These are phyloP conservation scores for Raffaelea ambrosiae DNA, from an alignment of 2,329 filamentous ascomycete species.

Conservation along the genomic window DNA sequence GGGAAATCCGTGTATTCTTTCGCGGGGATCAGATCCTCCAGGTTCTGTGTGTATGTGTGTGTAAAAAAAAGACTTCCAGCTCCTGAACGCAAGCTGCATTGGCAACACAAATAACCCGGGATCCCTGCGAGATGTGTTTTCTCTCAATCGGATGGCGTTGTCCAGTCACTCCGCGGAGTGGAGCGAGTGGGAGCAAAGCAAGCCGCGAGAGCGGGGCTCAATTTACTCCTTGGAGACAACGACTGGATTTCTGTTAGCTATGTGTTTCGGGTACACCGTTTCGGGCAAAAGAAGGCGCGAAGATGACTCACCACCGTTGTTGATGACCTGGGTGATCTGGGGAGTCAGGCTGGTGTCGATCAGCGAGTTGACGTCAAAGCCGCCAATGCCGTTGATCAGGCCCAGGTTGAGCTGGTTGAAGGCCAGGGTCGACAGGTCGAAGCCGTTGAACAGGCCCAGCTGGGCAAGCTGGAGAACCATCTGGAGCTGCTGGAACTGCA, in stretches of 20 bases:
- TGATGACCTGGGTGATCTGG: conserved; percentile 15
- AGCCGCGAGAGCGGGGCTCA: too few species aligned
- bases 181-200: too few species aligned
- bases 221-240: conserved; percentile 12
- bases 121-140: too few species aligned
- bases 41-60: too few species aligned
- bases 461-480: conserved; percentile 19
- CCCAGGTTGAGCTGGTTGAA: conserved; percentile 16
- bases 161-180: too few species aligned
- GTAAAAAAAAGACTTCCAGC: too few species aligned
- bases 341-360: conserved; percentile 14
- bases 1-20: too few species aligned
- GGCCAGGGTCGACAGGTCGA: conserved; percentile 18
- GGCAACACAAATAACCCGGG: too few species aligned
- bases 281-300: neutral
- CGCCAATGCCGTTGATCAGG: conserved; percentile 17
- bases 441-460: conserved; percentile 17
- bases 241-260: neutral
- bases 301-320: conserved; percentile 7
- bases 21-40: too few species aligned
- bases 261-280: too few species aligned
- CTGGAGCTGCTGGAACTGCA: conserved; percentile 15
- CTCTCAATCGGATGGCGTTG: too few species aligned
- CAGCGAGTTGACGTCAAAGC: conserved; percentile 18
- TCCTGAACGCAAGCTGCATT: too few species aligned